Conservation (phyloP, 1,139 yeast species). For the Groenewaldozyma auringiensis region DNA sequence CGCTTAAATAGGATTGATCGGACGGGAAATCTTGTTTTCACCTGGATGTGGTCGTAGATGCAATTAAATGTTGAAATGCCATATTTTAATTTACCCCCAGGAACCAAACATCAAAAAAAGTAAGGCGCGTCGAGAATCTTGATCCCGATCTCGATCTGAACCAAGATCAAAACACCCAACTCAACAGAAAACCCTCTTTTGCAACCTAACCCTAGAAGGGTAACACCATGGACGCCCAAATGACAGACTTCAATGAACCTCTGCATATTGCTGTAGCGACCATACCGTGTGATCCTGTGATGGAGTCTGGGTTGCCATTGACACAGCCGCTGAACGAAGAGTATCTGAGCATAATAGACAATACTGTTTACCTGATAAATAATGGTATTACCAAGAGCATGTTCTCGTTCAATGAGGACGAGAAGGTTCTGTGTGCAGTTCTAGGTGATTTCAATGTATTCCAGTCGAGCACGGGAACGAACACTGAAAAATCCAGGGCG, state of each 20-base stretch:
- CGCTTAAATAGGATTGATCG: too few relatives aligned
- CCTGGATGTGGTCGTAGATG: too few relatives aligned
- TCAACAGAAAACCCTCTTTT: too few relatives aligned
- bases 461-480: not conserved
- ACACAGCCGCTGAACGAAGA: conserved; percentile 5
- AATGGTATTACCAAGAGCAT: conserved; percentile 46
- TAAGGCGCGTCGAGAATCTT: too few relatives aligned
- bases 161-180: too few relatives aligned
- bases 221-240: not conserved
- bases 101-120: too few relatives aligned
- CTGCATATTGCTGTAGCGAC: not conserved
- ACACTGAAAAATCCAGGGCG: conserved; percentile 11
- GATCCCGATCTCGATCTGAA: too few relatives aligned
- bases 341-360: conserved; percentile 19
- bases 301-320: not conserved
- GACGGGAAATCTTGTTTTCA: too few relatives aligned
- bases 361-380: conserved; percentile 39
- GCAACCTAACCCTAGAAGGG: not conserved
- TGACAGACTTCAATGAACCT: not conserved
- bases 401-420: conserved; percentile 43
- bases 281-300: not conserved
- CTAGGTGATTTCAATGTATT: conserved; percentile 36
- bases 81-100: too few relatives aligned
- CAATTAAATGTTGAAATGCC: too few relatives aligned
- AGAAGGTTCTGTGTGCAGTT: conserved; percentile 42